Percentiles rank a stretch among this genome's conserved stretches.
Evolutionary conservation across 2,329 filamentous ascomycete species (phyloP).

Genomic region (Botrytis byssoidea): DNA sequence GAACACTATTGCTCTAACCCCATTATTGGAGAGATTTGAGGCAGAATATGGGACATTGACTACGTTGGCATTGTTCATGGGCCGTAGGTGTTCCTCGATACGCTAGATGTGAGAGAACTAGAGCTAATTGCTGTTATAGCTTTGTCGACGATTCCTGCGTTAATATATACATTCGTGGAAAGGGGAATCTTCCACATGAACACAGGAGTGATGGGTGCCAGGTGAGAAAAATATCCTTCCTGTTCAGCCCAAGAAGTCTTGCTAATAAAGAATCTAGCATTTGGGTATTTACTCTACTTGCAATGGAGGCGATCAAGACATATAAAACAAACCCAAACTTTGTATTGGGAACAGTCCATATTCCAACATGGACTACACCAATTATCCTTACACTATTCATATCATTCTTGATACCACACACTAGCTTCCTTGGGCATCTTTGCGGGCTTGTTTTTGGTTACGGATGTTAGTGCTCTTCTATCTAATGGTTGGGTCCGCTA

Average conservation of each 20-base stretch:
- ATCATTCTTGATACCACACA: conserved; percentile 73
- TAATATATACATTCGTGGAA: conserved; percentile 78
- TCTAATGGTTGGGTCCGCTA: neutral
- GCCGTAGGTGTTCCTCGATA: conserved; percentile 62
- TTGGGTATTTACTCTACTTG: conserved; percentile 88
- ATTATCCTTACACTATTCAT: conserved; percentile 73
- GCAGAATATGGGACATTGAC: conserved; percentile 87
- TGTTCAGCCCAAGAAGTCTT: conserved; percentile 2
- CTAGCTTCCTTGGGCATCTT: conserved; percentile 82
- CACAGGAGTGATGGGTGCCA: conserved; percentile 75
- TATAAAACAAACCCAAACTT: conserved; percentile 80
- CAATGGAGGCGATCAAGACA: conserved; percentile 81
- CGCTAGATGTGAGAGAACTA: too few relatives aligned
- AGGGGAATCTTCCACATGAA: conserved; percentile 68
- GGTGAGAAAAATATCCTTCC: conserved; percentile 51
- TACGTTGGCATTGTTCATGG: conserved; percentile 82
- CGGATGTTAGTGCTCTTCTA: conserved; percentile 59
- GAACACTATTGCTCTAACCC: conserved; percentile 77
- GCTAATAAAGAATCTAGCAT: conserved; percentile 55
- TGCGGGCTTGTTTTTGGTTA: conserved; percentile 85
- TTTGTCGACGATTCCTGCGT: conserved; percentile 76
- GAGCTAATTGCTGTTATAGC: conserved; percentile 46
- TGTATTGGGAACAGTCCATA: conserved; percentile 58
- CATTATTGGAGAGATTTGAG: conserved; percentile 93
- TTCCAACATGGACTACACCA: conserved; percentile 91